Base-by-base conservation (phyloP, 1,284 basidiomycete species). In the Ceratobasidium theobromae region DNA sequence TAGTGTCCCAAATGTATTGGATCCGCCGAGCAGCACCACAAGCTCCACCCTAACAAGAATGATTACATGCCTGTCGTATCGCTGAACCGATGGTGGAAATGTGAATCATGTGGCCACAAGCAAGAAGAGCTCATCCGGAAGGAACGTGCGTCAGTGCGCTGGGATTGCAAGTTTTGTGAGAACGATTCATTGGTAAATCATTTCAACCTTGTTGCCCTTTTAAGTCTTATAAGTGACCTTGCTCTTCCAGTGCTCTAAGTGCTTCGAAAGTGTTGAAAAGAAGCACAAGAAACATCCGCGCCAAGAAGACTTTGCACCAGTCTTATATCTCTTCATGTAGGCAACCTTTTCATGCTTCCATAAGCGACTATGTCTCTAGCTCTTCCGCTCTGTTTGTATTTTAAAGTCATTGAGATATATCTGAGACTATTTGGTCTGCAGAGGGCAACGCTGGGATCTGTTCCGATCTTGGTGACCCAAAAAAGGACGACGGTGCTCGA, bases 191-290 rank as follows among this genome's bases (percentile, higher is more conserved):
- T 60, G 45, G 57, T 49, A 45, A 23, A 33, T 23, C 21, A 25
- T 23, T 14, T 38, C 23, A 6, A n/a, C n/a, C n/a, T n/a, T 46
- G 6, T 38, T 21, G 4, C 18, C 46, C 12, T 21, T 4, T 48
- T 14, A 25, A 48, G 25, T 25, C 14, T 25, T 4, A n/a, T 48
- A 25, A 48, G 5, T 12, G 14, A 25, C 4, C 5, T 11, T 4
- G 21, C 5, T n/a, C n/a, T n/a, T n/a, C n/a, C 18, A 60, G 57
- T 60, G 57, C 35, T 23, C 57, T 3, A 60, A 60, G 40, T 60
- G 57, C 32, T 60, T 60, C 57, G 57, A 60, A 28, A 60, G 51
- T 21, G 57, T 60, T 46, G 57, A 60, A 27, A 60, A 60, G 57
- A 60, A 60, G 35, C 57, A 60, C 23, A 60, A 60, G 57, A 60